Conservation (phyloP, 306 rosid species). For the Pterocarpus santalinus region DNA sequence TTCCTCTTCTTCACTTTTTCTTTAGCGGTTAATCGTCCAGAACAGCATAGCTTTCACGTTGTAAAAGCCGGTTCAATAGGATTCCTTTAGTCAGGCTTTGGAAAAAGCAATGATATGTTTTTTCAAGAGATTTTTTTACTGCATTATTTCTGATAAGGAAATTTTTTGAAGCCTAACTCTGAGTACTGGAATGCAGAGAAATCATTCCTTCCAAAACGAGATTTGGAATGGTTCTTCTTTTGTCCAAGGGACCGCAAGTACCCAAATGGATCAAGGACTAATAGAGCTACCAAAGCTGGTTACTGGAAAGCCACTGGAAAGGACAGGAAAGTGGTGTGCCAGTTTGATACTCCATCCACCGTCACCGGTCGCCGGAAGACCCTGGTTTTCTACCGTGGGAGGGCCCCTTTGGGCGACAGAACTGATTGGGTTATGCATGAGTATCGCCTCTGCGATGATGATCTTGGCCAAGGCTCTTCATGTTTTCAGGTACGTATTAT, state of each 20-base stretch:
- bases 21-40: constrained; percentile 37
- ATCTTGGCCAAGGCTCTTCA: constrained; percentile 62
- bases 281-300: constrained; percentile 91
- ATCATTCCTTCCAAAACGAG: constrained; percentile 82
- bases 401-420: constrained; percentile 88
- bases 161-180: constrained; percentile 42
- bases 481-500: constrained; percentile 63
- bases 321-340: constrained; percentile 74
- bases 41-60: constrained; percentile 2
- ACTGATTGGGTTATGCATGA: constrained; percentile 96
- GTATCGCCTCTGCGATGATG: constrained; percentile 74
- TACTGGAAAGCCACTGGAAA: constrained; percentile 99
- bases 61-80: constrained; percentile 43
- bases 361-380: constrained; percentile 80
- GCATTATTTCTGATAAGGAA: constrained; percentile 29
- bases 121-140: neutral
- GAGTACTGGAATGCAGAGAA: constrained; percentile 62
- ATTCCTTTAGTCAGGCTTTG: constrained; percentile 42
- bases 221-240: constrained; percentile 95
- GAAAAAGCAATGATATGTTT: constrained; percentile 1
- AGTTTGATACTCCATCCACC: constrained; percentile 47
- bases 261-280: constrained; percentile 90
- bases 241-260: constrained; percentile 91
- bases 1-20: constrained; percentile 41
- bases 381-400: constrained; percentile 88